Conservation (phyloP, 208 protist genomes). For the Acanthamoeba royreba region DNA sequence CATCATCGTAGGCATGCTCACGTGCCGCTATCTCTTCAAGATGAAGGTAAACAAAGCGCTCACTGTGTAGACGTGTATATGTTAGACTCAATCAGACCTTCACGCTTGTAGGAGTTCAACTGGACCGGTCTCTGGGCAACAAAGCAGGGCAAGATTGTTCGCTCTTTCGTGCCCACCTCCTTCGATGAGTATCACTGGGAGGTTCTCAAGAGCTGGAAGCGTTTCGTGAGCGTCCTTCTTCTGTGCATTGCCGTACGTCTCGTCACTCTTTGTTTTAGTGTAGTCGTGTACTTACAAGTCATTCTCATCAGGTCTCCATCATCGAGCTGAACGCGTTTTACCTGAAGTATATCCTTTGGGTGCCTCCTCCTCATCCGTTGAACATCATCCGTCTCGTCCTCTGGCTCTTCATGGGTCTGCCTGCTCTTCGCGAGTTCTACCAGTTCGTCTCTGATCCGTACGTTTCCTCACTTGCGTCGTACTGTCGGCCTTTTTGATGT, state of each 20-base stretch:
- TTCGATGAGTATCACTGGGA: constrained; percentile 88
- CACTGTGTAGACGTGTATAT: no score
- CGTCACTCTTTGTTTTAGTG: neutral
- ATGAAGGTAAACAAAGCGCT: constrained; percentile 65
- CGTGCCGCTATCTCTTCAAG: constrained; percentile 68
- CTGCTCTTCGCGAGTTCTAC: constrained; percentile 90
- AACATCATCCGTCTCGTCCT: constrained; percentile 87
- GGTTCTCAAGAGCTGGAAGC: constrained; percentile 76
- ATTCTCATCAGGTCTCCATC: constrained; percentile 62
- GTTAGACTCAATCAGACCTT: neutral
- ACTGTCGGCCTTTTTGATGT: neutral
- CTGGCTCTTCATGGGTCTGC: constrained; percentile 85
- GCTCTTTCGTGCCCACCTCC: neutral
- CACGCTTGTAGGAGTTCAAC: constrained; percentile 55
- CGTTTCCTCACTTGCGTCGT: neutral
- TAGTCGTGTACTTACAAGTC: neutral
- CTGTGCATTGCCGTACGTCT: constrained; percentile 74
- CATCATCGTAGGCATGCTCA: constrained; percentile 85
- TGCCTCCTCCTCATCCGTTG: constrained; percentile 85
- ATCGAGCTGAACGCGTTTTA: constrained; percentile 95
- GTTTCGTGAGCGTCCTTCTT: constrained; percentile 61
- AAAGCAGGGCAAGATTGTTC: neutral
- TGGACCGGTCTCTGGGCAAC: constrained; percentile 38
- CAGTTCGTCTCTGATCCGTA: constrained; percentile 84
- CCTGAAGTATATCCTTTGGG: constrained; percentile 92